phyloP scores from a whole-genome alignment of 176 grass and related monocot species.

The Juncus inflexus region DNA sequence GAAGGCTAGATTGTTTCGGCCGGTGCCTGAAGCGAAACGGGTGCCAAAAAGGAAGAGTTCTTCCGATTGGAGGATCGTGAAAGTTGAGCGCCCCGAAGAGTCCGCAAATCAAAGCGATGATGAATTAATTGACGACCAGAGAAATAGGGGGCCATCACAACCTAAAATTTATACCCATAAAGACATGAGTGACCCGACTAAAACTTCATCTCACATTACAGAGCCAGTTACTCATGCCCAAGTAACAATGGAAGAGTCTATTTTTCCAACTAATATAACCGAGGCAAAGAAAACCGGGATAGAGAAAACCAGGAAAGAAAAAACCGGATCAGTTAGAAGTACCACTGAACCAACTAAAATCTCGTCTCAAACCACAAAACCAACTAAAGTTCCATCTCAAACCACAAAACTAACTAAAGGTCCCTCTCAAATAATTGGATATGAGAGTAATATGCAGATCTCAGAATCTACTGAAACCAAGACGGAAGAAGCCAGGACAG shows the following conservation, averaged over 20 bases:
- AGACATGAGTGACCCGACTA: not conserved
- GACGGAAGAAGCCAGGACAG: too few relatives aligned
- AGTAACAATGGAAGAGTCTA: not conserved
- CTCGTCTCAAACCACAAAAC: too few relatives aligned
- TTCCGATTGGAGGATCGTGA: not conserved
- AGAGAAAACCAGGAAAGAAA: too few relatives aligned
- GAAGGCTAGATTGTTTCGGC: conserved; percentile 20
- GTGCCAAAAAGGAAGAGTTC: not conserved
- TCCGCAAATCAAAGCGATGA: not conserved
- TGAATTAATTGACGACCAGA: not conserved
- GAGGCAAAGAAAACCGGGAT: too few relatives aligned
- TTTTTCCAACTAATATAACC: not conserved
- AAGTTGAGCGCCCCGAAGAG: not conserved
- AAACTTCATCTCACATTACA: not conserved
- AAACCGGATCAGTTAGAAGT: too few relatives aligned
- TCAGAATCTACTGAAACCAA: too few relatives aligned
- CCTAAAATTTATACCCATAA: conserved; percentile 5
- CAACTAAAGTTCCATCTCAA: too few relatives aligned
- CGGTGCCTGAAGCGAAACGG: not conserved
- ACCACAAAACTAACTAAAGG: too few relatives aligned
- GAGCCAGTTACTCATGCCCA: not conserved
- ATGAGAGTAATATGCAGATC: too few relatives aligned
- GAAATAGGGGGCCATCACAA: not conserved
- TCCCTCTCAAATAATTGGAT: too few relatives aligned
- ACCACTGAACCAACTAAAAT: too few relatives aligned